Base-by-base conservation (phyloP, 768 basidiomycete species). In the Chalciporus piperatus region DNA sequence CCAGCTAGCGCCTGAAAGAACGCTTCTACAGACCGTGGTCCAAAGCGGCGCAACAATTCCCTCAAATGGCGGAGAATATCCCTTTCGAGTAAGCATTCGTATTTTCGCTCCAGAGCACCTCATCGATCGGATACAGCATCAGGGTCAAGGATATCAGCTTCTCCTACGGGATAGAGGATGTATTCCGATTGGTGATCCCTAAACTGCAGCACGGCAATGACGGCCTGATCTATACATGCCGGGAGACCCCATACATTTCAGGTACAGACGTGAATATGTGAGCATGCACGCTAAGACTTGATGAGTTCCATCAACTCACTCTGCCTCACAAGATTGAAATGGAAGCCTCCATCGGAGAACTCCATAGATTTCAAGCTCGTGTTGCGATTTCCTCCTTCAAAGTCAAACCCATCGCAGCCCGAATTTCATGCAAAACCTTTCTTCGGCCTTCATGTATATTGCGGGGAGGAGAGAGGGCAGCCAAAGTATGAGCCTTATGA, bases 291-390 rank as follows among this genome's bases (percentile, higher is more conserved):
- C 71, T n/a, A 40, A 37, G 28, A 17, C 47, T 17, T 32, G 20
- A 52, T 43, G 4, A 20, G 14, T 10, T 23, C 45, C 32, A 41
- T 39, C 44, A 17, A 16, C 27, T 35, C 59, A 32, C 30, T 54
- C 27, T 55, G 11, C 28, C 20, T 57, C 42, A 16, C 30, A 47
- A 98, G 96, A 56, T 70, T 99, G 63, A 99, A 99, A 70, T 99
- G 97, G 97, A 99, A 99, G 69, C 94, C 95, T 1, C 94, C 97
- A 0, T 90, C 88, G 2, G 96, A 98, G 65, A 99, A 99, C 67
- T 95, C 94, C 2, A 87, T 98, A 61, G 97, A 99, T 69, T 98
- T 99, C 76, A 92, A 93, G 68, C 85, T 98, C 25, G 81, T 94
- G 44, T 74, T 99, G n/a, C 86, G 92, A 28, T 99, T 98, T 67